Base-by-base conservation (phyloP, 2,329 filamentous ascomycete genomes). In the Aspergillus carbonarius region DNA sequence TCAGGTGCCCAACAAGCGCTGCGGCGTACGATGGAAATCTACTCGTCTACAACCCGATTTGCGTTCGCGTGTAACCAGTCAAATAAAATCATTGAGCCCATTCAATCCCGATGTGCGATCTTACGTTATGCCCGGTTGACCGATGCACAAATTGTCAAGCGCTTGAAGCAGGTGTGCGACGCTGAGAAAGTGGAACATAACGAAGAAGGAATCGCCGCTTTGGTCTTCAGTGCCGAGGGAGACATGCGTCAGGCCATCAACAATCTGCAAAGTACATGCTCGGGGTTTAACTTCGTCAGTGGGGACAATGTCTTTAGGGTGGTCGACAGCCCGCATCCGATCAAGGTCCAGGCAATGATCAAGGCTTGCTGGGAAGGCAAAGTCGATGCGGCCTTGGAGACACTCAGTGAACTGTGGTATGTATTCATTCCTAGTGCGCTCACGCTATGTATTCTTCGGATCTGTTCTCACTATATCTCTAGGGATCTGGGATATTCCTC, bases 221-320 rank as follows among this genome's bases (percentile, higher is more conserved):
- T 99, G 34, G 92, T 99, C 1, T 99, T 99, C 80, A 95, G 90
- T 62, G 95, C 95, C 6, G 95, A 99, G 76, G 95, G 95, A 57
- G 95, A 99, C 74, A 99, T 99, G 95, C 87, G 95, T 61, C 95
- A 99, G 78, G 95, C 95, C 35, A 96, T 99, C 82, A 99, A 99
- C 80, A 98, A 98, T 76, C 78, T 99, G 66, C 95, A 99, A 75
- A 96, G 91, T 66, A 98, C 95, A 0, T 86, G 83, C 75, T 92
- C 93, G 4, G 95, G 95, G 1, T 99, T 98, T 71, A 93, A 93
- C 1, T 96, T 99, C 69, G 91, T 99, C n/a, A 96, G 89, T 57
- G 93, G 93, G 15, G 93, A 98, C 77, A 98, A 98, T 71, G 95
- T 99, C 8, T 99, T 99, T 82, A 92, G 90, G 69, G 95, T 99